These are phyloP conservation scores for Spencermartinsiella ligniputridi DNA, from an alignment of 1,139 yeast species.

Conservation along the genomic window DNA sequence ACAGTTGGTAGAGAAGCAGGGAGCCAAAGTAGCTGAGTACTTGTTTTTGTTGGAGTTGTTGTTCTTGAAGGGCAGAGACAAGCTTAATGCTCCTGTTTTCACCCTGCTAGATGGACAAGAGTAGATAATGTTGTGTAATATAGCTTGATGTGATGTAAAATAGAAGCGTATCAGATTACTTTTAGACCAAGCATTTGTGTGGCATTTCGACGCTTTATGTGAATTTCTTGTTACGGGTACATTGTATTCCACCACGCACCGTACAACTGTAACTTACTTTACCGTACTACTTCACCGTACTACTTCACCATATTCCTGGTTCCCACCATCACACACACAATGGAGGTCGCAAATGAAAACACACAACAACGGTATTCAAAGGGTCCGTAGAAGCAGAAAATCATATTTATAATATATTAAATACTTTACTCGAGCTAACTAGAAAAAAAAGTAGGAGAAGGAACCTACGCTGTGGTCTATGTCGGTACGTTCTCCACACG, in stretches of 20 bases:
- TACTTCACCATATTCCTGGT: no score
- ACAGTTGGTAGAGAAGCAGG: conserved; percentile 61
- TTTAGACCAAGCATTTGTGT: no score
- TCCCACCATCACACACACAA: background rate
- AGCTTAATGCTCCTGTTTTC: conserved; percentile 77
- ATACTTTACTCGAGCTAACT: no score
- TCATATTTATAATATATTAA: no score
- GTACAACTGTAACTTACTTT: no score
- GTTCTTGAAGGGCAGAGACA: conserved; percentile 90
- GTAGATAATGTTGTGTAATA: no score
- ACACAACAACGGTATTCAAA: conserved; percentile 29
- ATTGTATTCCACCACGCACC: no score
- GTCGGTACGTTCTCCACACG: conserved; percentile 55
- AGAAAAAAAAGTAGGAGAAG: conserved; percentile 94
- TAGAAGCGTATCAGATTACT: no score
- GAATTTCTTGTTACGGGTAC: no score
- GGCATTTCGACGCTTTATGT: no score
- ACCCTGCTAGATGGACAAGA: conserved; percentile 80
- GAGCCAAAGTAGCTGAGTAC: conserved; percentile 73
- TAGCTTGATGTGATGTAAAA: no score
- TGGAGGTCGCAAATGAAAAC: conserved; percentile 19
- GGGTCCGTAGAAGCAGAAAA: conserved; percentile 24
- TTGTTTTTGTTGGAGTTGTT: conserved; percentile 90
- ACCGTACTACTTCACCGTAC: no score
- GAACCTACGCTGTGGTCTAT: conserved; percentile 97